These are phyloP conservation scores for Floccularia luteovirens DNA, from an alignment of 768 basidiomycete genomes.

Conservation along the genomic window DNA sequence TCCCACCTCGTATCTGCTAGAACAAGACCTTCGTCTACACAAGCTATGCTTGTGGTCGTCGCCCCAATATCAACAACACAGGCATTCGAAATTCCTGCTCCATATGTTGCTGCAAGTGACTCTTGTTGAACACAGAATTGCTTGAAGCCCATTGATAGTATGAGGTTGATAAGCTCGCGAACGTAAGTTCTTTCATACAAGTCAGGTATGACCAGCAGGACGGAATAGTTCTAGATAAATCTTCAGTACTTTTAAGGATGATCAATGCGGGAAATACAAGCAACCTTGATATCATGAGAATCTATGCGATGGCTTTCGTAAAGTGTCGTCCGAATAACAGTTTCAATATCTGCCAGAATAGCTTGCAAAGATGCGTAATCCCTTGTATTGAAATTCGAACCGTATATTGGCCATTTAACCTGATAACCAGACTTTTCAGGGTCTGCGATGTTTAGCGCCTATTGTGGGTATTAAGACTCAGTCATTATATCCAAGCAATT, in stretches of 20 bases:
- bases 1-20: constrained; percentile 79
- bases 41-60: constrained; percentile 74
- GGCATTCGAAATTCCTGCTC: constrained; percentile 89
- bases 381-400: constrained; percentile 74
- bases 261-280: no score
- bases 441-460: constrained; percentile 69
- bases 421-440: constrained; percentile 61
- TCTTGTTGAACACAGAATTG: constrained; percentile 92
- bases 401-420: constrained; percentile 78
- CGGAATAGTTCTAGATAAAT: constrained; percentile 84
- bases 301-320: constrained; percentile 50
- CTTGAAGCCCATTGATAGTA: constrained; percentile 86
- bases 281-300: constrained; percentile 51
- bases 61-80: constrained; percentile 97
- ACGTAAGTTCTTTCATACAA: constrained; percentile 84
- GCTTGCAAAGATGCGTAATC: constrained; percentile 70
- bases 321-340: constrained; percentile 57
- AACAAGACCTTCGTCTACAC: constrained; percentile 91
- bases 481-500: neutral
- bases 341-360: constrained; percentile 72
- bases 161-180: constrained; percentile 63
- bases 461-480: constrained; percentile 5
- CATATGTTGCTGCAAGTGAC: constrained; percentile 88
- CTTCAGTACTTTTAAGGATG: no score
- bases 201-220: constrained; percentile 87